phyloP scores from a whole-genome alignment of 345 rosid genomes.

The Rhodamnia argentea region DNA sequence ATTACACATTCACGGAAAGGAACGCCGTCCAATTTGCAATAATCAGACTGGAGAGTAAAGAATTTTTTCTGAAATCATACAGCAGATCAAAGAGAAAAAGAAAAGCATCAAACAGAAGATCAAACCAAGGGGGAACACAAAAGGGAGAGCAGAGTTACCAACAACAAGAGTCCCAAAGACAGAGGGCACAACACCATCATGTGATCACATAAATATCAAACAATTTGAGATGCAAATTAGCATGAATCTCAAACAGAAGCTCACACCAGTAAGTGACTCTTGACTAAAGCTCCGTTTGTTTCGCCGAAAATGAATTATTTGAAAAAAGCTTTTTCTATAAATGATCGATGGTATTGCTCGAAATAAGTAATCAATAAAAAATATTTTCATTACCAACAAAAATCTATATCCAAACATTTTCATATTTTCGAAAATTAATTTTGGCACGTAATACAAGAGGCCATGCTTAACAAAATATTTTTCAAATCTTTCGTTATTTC shows the following conservation, averaged over 20 bases:
- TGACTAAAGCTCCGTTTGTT: background rate
- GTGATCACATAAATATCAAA: background rate
- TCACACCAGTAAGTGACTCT: background rate
- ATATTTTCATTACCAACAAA: too few species aligned
- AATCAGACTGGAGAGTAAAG: background rate
- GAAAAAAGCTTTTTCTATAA: too few species aligned
- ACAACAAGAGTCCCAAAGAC: background rate
- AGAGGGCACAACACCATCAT: background rate
- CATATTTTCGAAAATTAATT: too few species aligned
- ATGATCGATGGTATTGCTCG: too few species aligned
- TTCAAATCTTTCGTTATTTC: too few species aligned
- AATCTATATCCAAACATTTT: too few species aligned
- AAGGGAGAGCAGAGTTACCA: background rate
- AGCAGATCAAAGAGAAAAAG: background rate
- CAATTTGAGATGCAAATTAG: background rate
- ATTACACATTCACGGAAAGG: background rate
- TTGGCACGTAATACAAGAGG: too few species aligned
- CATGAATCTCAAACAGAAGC: background rate
- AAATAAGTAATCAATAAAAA: too few species aligned
- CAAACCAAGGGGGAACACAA: background rate
- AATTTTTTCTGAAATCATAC: background rate
- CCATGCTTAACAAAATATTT: too few species aligned
- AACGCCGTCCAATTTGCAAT: background rate
- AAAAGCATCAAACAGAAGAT: background rate
- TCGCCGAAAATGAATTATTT: too few species aligned